phyloP scores from a whole-genome alignment of 306 rosid genomes.

The Amphicarpaea edgeworthii region DNA sequence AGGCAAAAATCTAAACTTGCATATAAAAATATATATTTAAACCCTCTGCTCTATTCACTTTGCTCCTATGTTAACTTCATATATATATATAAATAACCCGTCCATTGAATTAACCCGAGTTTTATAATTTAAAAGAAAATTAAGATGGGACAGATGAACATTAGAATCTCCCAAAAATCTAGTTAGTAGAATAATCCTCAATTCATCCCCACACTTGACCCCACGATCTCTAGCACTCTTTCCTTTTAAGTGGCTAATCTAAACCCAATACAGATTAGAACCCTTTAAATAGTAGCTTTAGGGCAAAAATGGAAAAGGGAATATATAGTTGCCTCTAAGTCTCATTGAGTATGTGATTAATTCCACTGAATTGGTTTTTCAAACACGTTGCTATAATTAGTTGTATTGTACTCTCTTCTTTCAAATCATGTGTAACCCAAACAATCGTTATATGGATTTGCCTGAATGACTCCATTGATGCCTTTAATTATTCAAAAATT shows the following conservation, averaged over 20 bases:
- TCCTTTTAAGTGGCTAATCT: conserved; percentile 5
- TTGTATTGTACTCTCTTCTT: not conserved
- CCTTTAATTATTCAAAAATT: not conserved
- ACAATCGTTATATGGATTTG: not conserved
- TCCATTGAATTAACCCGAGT: not conserved
- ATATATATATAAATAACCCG: no score
- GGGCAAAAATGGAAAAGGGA: not conserved
- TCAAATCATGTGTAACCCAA: conserved; percentile 4
- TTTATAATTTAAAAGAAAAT: not conserved
- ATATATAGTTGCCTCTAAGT: not conserved
- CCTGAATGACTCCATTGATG: not conserved
- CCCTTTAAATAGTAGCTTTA: not conserved
- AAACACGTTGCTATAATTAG: not conserved
- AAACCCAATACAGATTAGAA: not conserved
- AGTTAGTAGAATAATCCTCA: not conserved
- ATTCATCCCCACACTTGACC: conserved; percentile 23
- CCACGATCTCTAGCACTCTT: not conserved
- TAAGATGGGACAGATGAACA: not conserved
- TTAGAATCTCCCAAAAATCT: not conserved
- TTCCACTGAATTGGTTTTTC: not conserved
- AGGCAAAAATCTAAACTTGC: no score
- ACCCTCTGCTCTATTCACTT: no score
- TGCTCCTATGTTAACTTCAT: no score
- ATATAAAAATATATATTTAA: no score
- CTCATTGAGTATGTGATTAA: not conserved